These are phyloP conservation scores for Aspergillus neoniger DNA, from an alignment of 2,329 filamentous ascomycete genomes.

Conservation along the genomic window DNA sequence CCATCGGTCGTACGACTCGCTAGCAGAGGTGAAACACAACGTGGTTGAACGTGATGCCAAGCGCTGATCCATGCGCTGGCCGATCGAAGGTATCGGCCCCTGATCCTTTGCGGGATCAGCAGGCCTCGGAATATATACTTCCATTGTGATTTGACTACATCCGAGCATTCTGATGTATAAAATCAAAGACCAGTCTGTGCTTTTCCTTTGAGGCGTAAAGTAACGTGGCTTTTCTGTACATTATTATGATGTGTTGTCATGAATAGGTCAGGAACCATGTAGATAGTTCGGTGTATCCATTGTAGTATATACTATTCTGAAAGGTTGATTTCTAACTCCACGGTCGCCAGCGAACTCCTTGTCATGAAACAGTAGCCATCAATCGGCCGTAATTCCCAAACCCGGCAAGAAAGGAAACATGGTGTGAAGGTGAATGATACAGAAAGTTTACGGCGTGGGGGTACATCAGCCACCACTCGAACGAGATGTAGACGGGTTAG, in stretches of 20 bases:
- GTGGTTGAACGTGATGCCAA: slow-evolving; percentile 1
- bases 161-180: not conserved
- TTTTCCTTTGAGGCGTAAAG: not conserved
- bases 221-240: not conserved
- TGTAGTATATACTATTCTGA: not conserved
- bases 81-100: not conserved
- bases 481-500: not conserved
- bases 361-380: not conserved
- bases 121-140: not conserved
- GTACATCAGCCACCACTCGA: not conserved
- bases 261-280: not conserved
- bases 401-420: not conserved
- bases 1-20: not conserved
- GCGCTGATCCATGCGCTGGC: not conserved
- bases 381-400: not conserved
- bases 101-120: not conserved
- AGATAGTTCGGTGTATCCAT: not conserved
- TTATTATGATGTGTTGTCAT: not conserved
- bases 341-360: slow-evolving; percentile 1
- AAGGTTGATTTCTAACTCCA: not conserved
- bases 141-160: not conserved
- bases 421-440: not conserved
- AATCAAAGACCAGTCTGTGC: too few relatives aligned
- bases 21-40: not conserved
- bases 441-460: not conserved